Evolutionary conservation across 306 rosid genomes (phyloP).

Genomic region (Dryas drummondii): DNA sequence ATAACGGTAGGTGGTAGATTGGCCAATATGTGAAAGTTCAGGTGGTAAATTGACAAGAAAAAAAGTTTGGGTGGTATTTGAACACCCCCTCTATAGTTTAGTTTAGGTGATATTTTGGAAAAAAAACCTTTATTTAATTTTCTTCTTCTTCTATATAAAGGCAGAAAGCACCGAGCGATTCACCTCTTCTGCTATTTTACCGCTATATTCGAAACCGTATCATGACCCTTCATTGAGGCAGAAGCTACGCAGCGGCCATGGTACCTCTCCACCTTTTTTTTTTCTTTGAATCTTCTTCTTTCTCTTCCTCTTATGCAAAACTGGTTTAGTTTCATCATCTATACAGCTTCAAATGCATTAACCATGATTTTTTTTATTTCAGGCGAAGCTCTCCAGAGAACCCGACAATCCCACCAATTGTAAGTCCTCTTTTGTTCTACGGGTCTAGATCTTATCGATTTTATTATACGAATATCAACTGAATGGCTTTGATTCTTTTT

Average conservation of each 20-base stretch:
- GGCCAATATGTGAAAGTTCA: too few relatives aligned
- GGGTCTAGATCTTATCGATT: neutral
- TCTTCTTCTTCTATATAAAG: slow-evolving; percentile 3
- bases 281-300: too few relatives aligned
- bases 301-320: neutral
- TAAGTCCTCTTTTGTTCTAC: slow-evolving; percentile 7
- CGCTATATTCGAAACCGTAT: neutral
- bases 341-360: neutral
- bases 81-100: too few relatives aligned
- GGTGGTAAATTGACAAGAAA: too few relatives aligned
- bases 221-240: slow-evolving; percentile 6
- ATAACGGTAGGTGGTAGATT: too few relatives aligned
- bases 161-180: neutral
- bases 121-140: too few relatives aligned
- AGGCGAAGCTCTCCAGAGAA: slow-evolving; percentile 95
- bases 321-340: neutral
- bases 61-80: too few relatives aligned
- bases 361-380: slow-evolving; percentile 1
- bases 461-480: neutral
- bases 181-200: neutral
- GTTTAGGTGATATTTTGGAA: too few relatives aligned
- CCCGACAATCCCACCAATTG: slow-evolving; percentile 90
- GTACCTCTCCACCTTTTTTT: slow-evolving; percentile 20
- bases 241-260: slow-evolving; percentile 49
- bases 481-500: neutral